phyloP scores from a whole-genome alignment of 1,284 basidiomycete species.

The Heterobasidion irregulare region DNA sequence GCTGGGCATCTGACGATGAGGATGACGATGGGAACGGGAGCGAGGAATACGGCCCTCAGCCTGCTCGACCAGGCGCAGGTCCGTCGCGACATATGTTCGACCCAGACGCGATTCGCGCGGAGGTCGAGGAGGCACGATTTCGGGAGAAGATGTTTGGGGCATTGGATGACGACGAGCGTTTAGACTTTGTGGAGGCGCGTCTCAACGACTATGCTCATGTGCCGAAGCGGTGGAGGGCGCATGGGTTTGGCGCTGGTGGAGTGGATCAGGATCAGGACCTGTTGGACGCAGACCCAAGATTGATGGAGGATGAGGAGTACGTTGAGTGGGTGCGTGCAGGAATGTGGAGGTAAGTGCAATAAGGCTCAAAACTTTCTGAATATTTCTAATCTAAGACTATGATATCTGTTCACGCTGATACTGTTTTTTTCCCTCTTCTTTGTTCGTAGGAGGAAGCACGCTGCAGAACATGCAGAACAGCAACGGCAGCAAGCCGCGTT shows the following conservation, averaged over 20 bases:
- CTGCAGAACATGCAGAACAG: too few relatives aligned
- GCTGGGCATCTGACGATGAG: slow-evolving; percentile 2
- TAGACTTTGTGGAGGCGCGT: slow-evolving; percentile 52
- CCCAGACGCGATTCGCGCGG: slow-evolving; percentile 28
- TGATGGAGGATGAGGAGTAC: slow-evolving; percentile 81
- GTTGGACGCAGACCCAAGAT: slow-evolving; percentile 44
- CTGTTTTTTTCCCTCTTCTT: neutral
- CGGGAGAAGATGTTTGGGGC: slow-evolving; percentile 64
- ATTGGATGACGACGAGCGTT: slow-evolving; percentile 57
- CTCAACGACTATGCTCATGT: slow-evolving; percentile 63
- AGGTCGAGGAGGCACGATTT: slow-evolving; percentile 56
- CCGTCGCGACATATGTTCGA: slow-evolving; percentile 8
- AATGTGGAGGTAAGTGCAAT: slow-evolving; percentile 61
- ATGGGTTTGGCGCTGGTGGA: slow-evolving; percentile 26
- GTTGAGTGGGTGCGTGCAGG: slow-evolving; percentile 71
- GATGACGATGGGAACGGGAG: slow-evolving; percentile 13
- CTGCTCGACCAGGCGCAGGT: slow-evolving; percentile 10
- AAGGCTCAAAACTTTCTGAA: too few relatives aligned
- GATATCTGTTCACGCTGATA: too few relatives aligned
- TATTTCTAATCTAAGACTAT: too few relatives aligned
- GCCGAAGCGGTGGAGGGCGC: slow-evolving; percentile 39
- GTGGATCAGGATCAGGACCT: neutral
- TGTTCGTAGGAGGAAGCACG: too few relatives aligned
- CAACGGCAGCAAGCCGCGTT: slow-evolving; percentile 30
- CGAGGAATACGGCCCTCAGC: slow-evolving; percentile 17